Evolutionary conservation across 2,329 filamentous ascomycete species (phyloP).

Genomic region (Penicillium rolfsii): DNA sequence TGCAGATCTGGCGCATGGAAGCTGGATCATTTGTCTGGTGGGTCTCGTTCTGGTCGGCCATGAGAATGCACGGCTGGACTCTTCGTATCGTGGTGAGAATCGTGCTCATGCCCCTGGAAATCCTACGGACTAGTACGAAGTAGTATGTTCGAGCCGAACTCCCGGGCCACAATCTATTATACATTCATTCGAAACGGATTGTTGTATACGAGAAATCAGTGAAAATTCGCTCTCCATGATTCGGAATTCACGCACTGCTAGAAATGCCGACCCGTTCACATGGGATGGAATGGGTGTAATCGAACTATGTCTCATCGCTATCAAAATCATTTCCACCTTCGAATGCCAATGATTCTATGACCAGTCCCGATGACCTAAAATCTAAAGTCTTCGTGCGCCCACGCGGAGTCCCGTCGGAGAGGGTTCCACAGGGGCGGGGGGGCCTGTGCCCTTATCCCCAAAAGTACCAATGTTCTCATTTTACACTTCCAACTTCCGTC

Average conservation of each 20-base stretch:
- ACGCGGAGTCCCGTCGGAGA: constrained; percentile 9
- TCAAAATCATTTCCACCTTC: not conserved
- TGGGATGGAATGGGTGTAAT: not conserved
- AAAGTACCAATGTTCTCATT: no score
- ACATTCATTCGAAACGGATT: not conserved
- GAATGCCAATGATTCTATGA: constrained; percentile 3
- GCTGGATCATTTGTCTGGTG: not conserved
- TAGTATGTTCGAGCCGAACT: not conserved
- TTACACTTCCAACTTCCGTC: not conserved
- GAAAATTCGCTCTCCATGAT: not conserved
- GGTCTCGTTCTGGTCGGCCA: not conserved
- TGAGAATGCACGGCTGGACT: not conserved
- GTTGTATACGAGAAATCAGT: not conserved
- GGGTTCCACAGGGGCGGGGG: constrained; percentile 1
- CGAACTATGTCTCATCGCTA: not conserved
- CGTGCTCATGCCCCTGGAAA: not conserved
- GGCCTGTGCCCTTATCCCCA: not conserved
- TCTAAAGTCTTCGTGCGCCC: not conserved
- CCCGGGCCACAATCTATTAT: not conserved
- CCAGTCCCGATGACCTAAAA: constrained; percentile 1
- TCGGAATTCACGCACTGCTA: not conserved
- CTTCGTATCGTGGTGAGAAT: not conserved
- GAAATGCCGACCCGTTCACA: constrained; percentile 1
- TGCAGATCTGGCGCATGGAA: constrained; percentile 5
- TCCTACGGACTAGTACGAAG: not conserved